Evolutionary conservation across 2,329 filamentous ascomycete species (phyloP), one percentile per base, ranked within the genome.

Genomic region (Sporothrix pseudoabietina): DNA sequence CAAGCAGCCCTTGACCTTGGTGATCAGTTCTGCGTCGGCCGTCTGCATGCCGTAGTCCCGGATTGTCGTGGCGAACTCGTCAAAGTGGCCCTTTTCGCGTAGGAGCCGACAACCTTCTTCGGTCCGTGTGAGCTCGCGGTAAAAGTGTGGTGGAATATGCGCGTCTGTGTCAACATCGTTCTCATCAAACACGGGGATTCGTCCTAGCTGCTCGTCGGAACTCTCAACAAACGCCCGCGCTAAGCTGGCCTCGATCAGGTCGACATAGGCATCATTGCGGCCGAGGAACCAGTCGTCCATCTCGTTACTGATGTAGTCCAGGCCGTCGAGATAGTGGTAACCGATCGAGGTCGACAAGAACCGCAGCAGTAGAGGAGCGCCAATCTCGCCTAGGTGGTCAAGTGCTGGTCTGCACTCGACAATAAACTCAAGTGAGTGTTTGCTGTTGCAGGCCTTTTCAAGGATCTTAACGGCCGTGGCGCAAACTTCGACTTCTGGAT

Each of bases 281-380:
- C 96, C 96, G 41, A 99, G 86, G 79, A 98, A 99, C 96, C 96
- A 99, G 82, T 99, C 97, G 77, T 99, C 96, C 96, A 99, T 99
- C 81, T 99, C 97, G 80, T 97, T 96, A 75, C 94, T 98, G 81
- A 99, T 99, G 80, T 99, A 99, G 83, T 99, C 97, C 59, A 99
- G 85, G 0, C 94, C 96, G 79, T 98, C 94, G 6, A 99, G 87
- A 81, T 99, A 99, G 81, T 98, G 94, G 79, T 99, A 99, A 69
- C 96, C 96, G 73, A 98, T 95, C 2, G 94, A 98, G 0, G 95
- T 98, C 0, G 94, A 98, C 71, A 99, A 82, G 81, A 99, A 99
- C 55, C 96, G 91, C 70, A 99, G 85, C 4, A 99, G 87, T 30
- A 99, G 85, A 0, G 97, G 96, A 19, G 97, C 96, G 1, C 96